phyloP scores from a whole-genome alignment of 2,329 filamentous ascomycete species.

The Colletotrichum noveboracense region DNA sequence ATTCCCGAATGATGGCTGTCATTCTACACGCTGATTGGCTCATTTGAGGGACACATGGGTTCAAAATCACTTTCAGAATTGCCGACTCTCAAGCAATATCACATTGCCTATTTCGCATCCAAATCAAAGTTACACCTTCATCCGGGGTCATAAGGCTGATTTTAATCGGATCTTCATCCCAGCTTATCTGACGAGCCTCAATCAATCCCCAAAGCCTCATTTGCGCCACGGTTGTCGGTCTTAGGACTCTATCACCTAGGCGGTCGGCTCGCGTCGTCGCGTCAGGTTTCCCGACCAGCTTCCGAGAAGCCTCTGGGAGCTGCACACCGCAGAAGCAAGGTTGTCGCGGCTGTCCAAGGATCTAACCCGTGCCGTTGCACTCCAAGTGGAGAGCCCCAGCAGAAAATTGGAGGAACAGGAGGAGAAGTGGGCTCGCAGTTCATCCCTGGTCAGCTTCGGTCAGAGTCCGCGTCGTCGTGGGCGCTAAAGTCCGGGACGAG shows the following conservation, averaged over 20 bases:
- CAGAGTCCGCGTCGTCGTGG: constrained; percentile 2
- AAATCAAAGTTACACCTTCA: neutral
- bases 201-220: neutral
- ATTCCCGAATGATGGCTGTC: neutral
- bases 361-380: neutral
- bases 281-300: neutral
- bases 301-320: neutral
- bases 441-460: constrained; percentile 1
- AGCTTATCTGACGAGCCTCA: neutral
- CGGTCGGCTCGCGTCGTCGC: neutral
- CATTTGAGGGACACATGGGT: neutral
- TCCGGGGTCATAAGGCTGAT: neutral
- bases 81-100: neutral
- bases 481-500: neutral
- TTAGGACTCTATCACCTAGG: neutral
- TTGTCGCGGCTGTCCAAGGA: neutral
- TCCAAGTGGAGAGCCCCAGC: neutral
- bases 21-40: neutral
- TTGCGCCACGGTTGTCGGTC: neutral
- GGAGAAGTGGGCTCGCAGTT: neutral
- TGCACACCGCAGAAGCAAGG: neutral
- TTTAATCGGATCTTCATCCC: neutral
- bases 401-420: neutral
- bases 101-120: neutral
- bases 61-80: neutral